Conservation (phyloP, 352 stramenopile genomes). For the Globisporangium camurandrum region DNA sequence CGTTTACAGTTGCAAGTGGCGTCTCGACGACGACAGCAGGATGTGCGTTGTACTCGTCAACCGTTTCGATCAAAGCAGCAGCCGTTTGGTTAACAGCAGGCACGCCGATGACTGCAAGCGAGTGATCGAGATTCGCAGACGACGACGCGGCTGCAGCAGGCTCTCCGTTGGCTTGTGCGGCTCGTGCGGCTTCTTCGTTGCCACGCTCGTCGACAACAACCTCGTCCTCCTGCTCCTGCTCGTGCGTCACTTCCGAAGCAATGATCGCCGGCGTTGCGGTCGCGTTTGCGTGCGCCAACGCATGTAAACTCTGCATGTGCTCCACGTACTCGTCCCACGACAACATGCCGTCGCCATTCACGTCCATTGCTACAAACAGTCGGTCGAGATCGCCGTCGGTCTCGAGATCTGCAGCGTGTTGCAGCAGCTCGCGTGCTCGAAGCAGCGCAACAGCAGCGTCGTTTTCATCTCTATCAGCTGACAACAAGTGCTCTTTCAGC, state of each 20-base stretch:
- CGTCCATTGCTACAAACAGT: constrained; percentile 38
- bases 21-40: background rate
- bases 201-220: constrained; percentile 6
- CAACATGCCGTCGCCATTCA: constrained; percentile 37
- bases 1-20: too few relatives aligned
- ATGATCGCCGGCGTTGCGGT: background rate
- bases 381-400: constrained; percentile 30
- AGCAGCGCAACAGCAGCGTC: background rate
- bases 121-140: background rate
- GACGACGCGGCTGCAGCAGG: background rate
- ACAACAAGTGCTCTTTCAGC: constrained; percentile 21
- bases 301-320: constrained; percentile 41
- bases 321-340: constrained; percentile 48
- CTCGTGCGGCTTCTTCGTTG: constrained; percentile 2
- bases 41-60: constrained; percentile 9
- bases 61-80: background rate
- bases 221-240: background rate
- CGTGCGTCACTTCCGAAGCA: background rate
- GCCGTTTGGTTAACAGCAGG: background rate
- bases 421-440: constrained; percentile 19
- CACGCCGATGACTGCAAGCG: background rate
- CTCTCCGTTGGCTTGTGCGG: background rate
- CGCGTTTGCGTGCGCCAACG: constrained; percentile 25
- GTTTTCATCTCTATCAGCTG: background rate
- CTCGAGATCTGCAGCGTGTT: constrained; percentile 29